Percentiles rank a stretch among this genome's conserved stretches.
phyloP scores from a whole-genome alignment of 2,329 filamentous ascomycete species.

The Pleoardoris graminearum region DNA sequence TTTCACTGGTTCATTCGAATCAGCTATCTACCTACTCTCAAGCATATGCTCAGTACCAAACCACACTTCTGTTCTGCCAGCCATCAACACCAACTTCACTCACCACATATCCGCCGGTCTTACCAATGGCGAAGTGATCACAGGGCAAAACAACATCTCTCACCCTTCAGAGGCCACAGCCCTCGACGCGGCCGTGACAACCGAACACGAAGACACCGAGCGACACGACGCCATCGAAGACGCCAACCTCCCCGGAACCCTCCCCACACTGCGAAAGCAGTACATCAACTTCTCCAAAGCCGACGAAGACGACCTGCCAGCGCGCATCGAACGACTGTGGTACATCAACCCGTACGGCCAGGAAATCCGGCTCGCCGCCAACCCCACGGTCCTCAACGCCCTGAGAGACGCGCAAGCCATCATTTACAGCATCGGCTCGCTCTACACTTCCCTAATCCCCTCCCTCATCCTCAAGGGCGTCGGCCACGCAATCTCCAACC shows the following conservation, averaged over 20 bases:
- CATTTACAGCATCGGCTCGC: constrained; percentile 89
- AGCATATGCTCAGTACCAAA: constrained; percentile 83
- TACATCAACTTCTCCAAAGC: constrained; percentile 81
- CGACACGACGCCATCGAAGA: constrained; percentile 73
- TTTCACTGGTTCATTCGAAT: constrained; percentile 91
- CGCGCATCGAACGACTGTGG: constrained; percentile 82
- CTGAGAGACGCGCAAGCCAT: constrained; percentile 67
- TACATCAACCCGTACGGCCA: constrained; percentile 99
- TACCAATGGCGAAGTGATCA: constrained; percentile 74
- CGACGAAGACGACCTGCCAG: constrained; percentile 72
- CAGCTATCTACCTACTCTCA: constrained; percentile 85
- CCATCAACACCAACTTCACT: constrained; percentile 92
- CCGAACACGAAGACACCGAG: constrained; percentile 49
- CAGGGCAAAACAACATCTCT: constrained; percentile 74
- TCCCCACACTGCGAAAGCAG: constrained; percentile 77
- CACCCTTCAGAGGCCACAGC: constrained; percentile 37
- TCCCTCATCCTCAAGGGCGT: constrained; percentile 78
- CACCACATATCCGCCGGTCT: constrained; percentile 90
- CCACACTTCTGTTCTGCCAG: constrained; percentile 78
- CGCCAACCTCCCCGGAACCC: constrained; percentile 77
- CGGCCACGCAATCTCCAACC: constrained; percentile 63
- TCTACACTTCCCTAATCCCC: constrained; percentile 88
- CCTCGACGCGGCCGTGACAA: constrained; percentile 23
- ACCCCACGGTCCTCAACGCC: constrained; percentile 75
- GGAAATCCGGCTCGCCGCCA: constrained; percentile 83